Base-by-base conservation (phyloP, 805 yeast species). In the Kazachstania taianensis region DNA sequence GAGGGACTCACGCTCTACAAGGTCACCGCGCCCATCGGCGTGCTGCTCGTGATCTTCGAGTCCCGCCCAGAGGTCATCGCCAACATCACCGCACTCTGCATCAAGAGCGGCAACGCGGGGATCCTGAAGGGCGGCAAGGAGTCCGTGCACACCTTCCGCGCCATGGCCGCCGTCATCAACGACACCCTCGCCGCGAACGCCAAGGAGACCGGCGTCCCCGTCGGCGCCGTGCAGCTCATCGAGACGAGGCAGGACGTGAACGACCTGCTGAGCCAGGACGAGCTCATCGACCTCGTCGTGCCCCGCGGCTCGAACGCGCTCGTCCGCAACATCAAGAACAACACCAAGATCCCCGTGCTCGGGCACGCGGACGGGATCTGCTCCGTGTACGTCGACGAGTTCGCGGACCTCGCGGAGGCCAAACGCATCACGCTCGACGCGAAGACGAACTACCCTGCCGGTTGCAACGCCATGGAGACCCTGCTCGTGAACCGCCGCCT, bases 281-380 rank as follows among this genome's bases (percentile, higher is more conserved):
- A 71, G 52, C 84, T 79, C 59, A 89, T 92, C 39, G 98, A 92
- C 58, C 69, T 92, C 57, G 98, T 92, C 16, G 85, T 92, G 50
- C 99, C 99, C 41, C 73, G 99, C 52, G 99, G 99, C n/a, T 83
- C 95, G 20, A 92, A 92, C 52, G 89, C 78, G 44, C 70, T 92
- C 40, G 99, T 92, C 28, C 73, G 83, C 48, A 75, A 70, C 56
- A 87, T 92, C 58, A 92, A 94, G 62, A 70, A 73, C 18, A 74
- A 75, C 55, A 89, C 98, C 17, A 85, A 85, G 57, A 94, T 92
- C 49, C 97, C 99, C 5, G 98, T 92, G 6, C 63, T 92, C 54
- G 99, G 99, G 38, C 99, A 92, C 58, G 98, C 99, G 7, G 97
- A 92, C 61, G 99, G 99, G 32, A 80, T 89, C 41, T 92, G 98